Percentiles rank a stretch among this genome's conserved stretches.
Evolutionary conservation across 495 filamentous ascomycete genomes (phyloP).

Genomic region (Endocarpon pusillum): DNA sequence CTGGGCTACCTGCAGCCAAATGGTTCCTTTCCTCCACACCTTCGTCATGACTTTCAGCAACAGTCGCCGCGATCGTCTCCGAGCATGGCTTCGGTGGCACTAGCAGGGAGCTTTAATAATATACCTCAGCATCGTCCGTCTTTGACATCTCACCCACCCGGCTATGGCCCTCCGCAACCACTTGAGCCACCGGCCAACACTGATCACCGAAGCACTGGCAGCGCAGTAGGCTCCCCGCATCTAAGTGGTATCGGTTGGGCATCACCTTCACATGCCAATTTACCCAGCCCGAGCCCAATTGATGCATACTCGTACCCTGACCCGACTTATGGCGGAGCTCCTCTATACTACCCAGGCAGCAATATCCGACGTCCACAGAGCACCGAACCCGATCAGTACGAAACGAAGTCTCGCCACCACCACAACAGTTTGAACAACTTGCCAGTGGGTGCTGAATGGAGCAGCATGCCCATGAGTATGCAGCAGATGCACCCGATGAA

Average conservation of each 20-base stretch:
- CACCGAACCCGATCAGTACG: constrained; percentile 53
- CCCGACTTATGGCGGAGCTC: constrained; percentile 38
- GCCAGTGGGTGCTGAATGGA: no score
- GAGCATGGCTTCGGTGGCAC: constrained; percentile 39
- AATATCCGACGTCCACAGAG: constrained; percentile 52
- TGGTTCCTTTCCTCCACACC: constrained; percentile 63
- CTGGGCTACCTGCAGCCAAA: constrained; percentile 42
- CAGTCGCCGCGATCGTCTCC: constrained; percentile 55
- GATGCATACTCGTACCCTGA: constrained; percentile 56
- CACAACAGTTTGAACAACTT: no score
- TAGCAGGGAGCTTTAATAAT: constrained; percentile 39
- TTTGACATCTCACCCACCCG: constrained; percentile 66
- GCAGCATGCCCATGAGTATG: no score
- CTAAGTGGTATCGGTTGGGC: constrained; percentile 58
- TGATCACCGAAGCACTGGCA: constrained; percentile 46
- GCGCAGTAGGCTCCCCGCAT: constrained; percentile 53
- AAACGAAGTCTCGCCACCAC: constrained; percentile 42
- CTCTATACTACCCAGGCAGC: constrained; percentile 44
- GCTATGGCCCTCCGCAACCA: constrained; percentile 67
- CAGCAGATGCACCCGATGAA: no score
- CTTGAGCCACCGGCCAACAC: constrained; percentile 75
- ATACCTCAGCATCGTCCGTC: constrained; percentile 40
- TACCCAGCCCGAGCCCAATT: constrained; percentile 48
- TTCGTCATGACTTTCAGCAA: constrained; percentile 64
- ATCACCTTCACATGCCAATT: constrained; percentile 45